Conservation (phyloP, 371 early-diverging fungal genomes). For the Choanephora cucurbitarum region DNA sequence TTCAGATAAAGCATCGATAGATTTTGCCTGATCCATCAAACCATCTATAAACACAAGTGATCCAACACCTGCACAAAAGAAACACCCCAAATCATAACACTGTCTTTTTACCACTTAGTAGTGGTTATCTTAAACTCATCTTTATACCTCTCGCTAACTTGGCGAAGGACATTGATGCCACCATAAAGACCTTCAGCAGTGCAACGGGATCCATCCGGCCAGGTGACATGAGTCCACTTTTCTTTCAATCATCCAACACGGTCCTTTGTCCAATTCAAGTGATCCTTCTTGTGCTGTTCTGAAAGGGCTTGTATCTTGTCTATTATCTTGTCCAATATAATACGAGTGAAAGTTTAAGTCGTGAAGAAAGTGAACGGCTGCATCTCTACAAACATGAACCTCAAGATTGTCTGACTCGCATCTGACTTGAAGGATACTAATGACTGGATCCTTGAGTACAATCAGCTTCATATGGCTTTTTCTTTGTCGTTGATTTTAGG, state of each 20-base stretch:
- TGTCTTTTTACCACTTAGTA: neutral
- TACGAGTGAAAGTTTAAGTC: too few species aligned
- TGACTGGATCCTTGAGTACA: too few species aligned
- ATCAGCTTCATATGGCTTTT: too few species aligned
- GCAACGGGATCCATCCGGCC: constrained; percentile 14
- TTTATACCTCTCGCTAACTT: neutral
- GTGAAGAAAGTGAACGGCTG: too few species aligned
- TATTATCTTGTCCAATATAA: too few species aligned
- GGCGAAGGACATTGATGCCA: neutral
- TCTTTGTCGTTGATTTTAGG: too few species aligned
- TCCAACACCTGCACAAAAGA: too few species aligned
- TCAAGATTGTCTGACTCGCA: too few species aligned
- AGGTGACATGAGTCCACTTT: constrained; percentile 10
- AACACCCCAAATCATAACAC: constrained; percentile 12
- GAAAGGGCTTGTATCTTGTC: too few species aligned
- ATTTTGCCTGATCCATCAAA: constrained; percentile 6
- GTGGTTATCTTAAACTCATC: neutral
- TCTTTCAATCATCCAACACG: constrained; percentile 9
- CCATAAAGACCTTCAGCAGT: constrained; percentile 4
- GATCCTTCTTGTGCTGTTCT: too few species aligned
- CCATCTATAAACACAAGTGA: constrained; percentile 1
- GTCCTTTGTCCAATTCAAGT: neutral
- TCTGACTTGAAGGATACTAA: too few species aligned
- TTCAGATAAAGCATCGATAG: neutral
- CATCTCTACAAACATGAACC: too few species aligned